These are phyloP conservation scores for Fusarium keratoplasticum DNA, from an alignment of 2,329 filamentous ascomycete genomes.

Conservation along the genomic window DNA sequence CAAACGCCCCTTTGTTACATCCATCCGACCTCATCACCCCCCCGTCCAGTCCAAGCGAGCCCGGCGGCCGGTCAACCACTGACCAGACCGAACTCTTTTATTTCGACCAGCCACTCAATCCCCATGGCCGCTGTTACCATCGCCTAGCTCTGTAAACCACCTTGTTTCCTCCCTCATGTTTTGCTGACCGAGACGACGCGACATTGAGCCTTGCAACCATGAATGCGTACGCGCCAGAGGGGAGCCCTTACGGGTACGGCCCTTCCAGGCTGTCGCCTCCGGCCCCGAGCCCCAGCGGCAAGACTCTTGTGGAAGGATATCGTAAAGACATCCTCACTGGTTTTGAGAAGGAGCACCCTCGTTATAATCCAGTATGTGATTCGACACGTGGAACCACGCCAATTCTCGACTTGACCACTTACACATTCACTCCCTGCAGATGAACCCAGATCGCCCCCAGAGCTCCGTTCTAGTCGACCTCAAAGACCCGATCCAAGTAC, in stretches of 20 bases:
- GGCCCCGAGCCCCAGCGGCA: constrained; percentile 56
- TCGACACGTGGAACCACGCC: neutral
- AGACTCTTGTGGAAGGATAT: constrained; percentile 70
- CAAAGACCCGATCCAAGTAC: constrained; percentile 83
- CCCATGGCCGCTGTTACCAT: constrained; percentile 33
- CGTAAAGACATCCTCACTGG: constrained; percentile 64
- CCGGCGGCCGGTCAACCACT: constrained; percentile 25
- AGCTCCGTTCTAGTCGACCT: constrained; percentile 70
- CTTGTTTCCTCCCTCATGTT: constrained; percentile 28
- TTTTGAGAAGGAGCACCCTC: constrained; percentile 65
- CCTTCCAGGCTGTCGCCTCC: constrained; percentile 47
- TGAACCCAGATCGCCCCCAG: constrained; percentile 63
- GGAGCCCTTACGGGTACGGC: constrained; percentile 52
- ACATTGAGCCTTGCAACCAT: constrained; percentile 46
- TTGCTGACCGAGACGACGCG: constrained; percentile 37
- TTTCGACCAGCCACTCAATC: constrained; percentile 27
- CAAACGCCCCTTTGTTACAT: constrained; percentile 34
- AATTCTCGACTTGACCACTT: constrained; percentile 7
- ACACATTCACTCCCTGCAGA: constrained; percentile 50
- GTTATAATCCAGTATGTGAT: constrained; percentile 68
- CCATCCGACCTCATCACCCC: constrained; percentile 15
- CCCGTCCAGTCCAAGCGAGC: neutral
- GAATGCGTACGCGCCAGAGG: constrained; percentile 54
- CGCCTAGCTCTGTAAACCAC: constrained; percentile 16
- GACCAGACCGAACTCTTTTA: constrained; percentile 7